Percentiles rank a stretch among this genome's conserved stretches.
These are phyloP conservation scores for Dioszegia crocea DNA, from an alignment of 768 basidiomycete species.

Conservation along the genomic window DNA sequence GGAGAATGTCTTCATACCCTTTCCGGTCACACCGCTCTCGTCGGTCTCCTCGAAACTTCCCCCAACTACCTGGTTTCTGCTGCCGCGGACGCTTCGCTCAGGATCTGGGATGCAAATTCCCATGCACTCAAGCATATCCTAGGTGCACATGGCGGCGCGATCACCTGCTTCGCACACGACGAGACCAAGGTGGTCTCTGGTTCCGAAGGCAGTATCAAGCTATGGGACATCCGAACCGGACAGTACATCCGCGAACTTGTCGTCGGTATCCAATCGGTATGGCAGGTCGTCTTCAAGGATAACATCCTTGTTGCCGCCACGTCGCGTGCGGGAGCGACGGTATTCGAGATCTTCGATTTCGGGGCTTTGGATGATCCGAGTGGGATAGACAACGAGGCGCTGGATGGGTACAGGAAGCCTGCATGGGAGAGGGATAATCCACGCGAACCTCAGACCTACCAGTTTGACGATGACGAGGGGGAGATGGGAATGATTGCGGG, in stretches of 20 bases:
- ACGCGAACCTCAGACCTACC: slow-evolving; percentile 25
- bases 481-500: not conserved
- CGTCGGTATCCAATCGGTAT: slow-evolving; percentile 87
- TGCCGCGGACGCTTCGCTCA: slow-evolving; percentile 89
- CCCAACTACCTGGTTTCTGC: slow-evolving; percentile 89
- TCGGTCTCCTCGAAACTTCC: slow-evolving; percentile 85
- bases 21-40: slow-evolving; percentile 88
- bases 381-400: slow-evolving; percentile 28
- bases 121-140: slow-evolving; percentile 76
- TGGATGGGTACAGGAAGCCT: slow-evolving; percentile 25
- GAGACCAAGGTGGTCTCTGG: slow-evolving; percentile 95
- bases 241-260: slow-evolving; percentile 79
- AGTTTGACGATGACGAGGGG: slow-evolving; percentile 14
- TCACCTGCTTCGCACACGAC: slow-evolving; percentile 98
- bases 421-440: slow-evolving; percentile 27
- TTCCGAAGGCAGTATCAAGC: slow-evolving; percentile 91
- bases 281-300: slow-evolving; percentile 95
- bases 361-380: slow-evolving; percentile 12
- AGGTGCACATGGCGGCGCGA: slow-evolving; percentile 90
- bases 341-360: slow-evolving; percentile 51
- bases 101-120: slow-evolving; percentile 86
- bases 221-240: slow-evolving; percentile 93
- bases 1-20: slow-evolving; percentile 76
- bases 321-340: slow-evolving; percentile 46
- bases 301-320: slow-evolving; percentile 86